Conservation (phyloP, 768 basidiomycete species). For the Crassisporium funariophilum region DNA sequence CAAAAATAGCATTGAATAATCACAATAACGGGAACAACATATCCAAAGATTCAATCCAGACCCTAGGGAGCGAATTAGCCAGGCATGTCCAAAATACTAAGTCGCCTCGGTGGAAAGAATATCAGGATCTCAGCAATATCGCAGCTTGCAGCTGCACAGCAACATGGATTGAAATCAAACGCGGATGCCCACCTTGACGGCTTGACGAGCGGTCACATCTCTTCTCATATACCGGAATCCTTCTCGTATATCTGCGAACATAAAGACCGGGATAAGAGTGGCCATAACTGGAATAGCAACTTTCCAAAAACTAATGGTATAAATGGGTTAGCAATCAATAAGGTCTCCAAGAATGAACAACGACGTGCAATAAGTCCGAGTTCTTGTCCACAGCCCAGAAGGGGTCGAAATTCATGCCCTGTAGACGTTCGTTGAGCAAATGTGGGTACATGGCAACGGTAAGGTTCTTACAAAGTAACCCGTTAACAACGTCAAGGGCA, state of each 20-base stretch:
- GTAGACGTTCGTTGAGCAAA: conserved; percentile 2
- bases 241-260: conserved; percentile 53
- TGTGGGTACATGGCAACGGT: background rate
- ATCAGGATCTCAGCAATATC: too few species aligned
- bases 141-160: too few species aligned
- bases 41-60: too few species aligned
- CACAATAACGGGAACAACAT: too few species aligned
- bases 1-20: too few species aligned
- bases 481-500: conserved; percentile 70
- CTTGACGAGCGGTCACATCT: conserved; percentile 13
- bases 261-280: conserved; percentile 58
- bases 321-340: conserved; percentile 2
- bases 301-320: conserved; percentile 61
- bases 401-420: conserved; percentile 71
- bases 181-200: too few species aligned
- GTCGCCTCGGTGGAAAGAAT: too few species aligned
- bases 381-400: conserved; percentile 51
- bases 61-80: too few species aligned
- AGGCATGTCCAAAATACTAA: too few species aligned
- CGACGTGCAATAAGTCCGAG: conserved; percentile 50
- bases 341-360: background rate
- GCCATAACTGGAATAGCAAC: conserved; percentile 64
- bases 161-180: too few species aligned
- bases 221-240: conserved; percentile 51
- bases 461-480: conserved; percentile 67